Conservation (phyloP, 2,329 filamentous ascomycete species). For the Sporothrix variecibatus region DNA sequence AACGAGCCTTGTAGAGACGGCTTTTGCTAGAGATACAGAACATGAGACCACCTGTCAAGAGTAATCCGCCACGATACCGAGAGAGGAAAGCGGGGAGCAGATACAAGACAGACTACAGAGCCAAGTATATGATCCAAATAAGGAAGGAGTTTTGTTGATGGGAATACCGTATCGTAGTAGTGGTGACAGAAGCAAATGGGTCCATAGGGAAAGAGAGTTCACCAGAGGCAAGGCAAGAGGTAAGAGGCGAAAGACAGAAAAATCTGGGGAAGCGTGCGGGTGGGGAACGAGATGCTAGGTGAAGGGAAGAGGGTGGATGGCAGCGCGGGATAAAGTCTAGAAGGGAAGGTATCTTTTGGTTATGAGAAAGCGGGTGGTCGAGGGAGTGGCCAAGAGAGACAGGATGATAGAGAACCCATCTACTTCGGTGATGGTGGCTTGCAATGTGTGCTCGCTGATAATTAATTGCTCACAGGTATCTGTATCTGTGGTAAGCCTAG, state of each 20-base stretch:
- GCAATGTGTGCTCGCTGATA: neutral
- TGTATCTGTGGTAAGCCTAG: neutral
- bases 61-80: neutral
- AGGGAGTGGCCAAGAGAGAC: neutral
- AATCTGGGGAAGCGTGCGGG: neutral
- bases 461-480: neutral
- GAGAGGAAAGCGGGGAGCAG: neutral
- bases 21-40: neutral
- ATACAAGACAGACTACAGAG: neutral
- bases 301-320: neutral
- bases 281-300: neutral
- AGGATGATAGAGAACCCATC: neutral
- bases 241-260: neutral
- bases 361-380: neutral
- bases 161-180: neutral
- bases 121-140: neutral
- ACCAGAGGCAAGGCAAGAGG: neutral
- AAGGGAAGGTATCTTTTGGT: slow-evolving; percentile 12
- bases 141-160: neutral
- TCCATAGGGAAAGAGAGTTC: neutral
- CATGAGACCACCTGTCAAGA: neutral
- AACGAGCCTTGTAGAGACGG: neutral
- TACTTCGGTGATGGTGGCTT: neutral
- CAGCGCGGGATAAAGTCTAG: neutral
- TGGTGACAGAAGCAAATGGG: neutral